Conservation (phyloP, 2,329 filamentous ascomycete genomes). For the Ophiostoma sp. region DNA sequence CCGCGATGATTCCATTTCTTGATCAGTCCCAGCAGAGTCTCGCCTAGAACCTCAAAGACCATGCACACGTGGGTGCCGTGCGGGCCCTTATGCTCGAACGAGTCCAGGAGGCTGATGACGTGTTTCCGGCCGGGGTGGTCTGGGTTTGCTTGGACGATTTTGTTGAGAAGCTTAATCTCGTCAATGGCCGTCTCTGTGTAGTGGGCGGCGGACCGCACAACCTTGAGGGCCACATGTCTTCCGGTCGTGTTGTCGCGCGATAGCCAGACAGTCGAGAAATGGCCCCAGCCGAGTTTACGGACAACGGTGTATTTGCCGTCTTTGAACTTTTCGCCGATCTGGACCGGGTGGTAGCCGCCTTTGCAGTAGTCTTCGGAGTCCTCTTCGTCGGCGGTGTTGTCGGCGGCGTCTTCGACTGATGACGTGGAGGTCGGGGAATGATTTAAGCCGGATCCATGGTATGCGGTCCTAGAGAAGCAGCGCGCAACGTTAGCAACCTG, state of each 20-base stretch:
- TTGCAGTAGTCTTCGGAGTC: slow-evolving; percentile 99
- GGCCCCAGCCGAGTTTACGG: slow-evolving; percentile 94
- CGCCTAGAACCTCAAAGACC: slow-evolving; percentile 96
- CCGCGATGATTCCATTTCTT: slow-evolving; percentile 98
- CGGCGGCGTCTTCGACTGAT: slow-evolving; percentile 74
- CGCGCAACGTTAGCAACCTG: neutral
- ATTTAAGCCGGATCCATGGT: slow-evolving; percentile 52
- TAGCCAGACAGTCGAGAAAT: slow-evolving; percentile 95
- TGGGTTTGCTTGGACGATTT: slow-evolving; percentile 92
- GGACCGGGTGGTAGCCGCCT: slow-evolving; percentile 93
- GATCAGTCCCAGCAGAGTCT: slow-evolving; percentile 90
- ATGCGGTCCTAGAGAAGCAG: slow-evolving; percentile 43
- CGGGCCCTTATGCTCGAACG: slow-evolving; percentile 94
- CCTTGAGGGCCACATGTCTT: slow-evolving; percentile 96
- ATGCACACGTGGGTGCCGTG: slow-evolving; percentile 97
- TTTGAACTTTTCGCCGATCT: slow-evolving; percentile 94
- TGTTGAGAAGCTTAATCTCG: slow-evolving; percentile 96
- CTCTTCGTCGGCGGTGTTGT: slow-evolving; percentile 95
- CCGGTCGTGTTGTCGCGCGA: slow-evolving; percentile 76
- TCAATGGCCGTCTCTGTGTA: slow-evolving; percentile 99
- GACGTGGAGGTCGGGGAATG: slow-evolving; percentile 72
- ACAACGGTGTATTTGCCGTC: slow-evolving; percentile 95
- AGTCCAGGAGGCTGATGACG: slow-evolving; percentile 92
- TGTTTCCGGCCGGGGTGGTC: slow-evolving; percentile 90
- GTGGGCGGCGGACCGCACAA: slow-evolving; percentile 93